These are phyloP conservation scores for Pezicula carpinea DNA, from an alignment of 2,329 filamentous ascomycete species.

Conservation along the genomic window DNA sequence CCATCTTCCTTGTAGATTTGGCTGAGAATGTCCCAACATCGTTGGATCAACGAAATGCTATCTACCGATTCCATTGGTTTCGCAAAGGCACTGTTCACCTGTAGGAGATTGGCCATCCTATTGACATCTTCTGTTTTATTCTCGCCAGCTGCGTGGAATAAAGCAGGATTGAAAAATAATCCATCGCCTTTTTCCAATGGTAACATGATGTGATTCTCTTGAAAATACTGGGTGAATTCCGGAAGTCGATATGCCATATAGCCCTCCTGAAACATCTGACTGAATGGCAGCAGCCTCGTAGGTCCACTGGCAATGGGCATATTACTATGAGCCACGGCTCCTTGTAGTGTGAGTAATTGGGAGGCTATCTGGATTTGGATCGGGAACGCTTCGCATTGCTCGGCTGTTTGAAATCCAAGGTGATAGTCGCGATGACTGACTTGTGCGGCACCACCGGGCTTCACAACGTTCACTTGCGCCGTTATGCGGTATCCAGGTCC, in stretches of 20 bases:
- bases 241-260: conserved; percentile 52
- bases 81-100: conserved; percentile 57
- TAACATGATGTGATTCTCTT: conserved; percentile 45
- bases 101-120: conserved; percentile 56
- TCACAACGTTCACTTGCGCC: conserved; percentile 58
- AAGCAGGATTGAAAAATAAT: conserved; percentile 58
- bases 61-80: conserved; percentile 61
- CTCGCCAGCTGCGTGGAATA: conserved; percentile 59
- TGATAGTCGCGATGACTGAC: conserved; percentile 59
- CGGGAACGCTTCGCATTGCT: conserved; percentile 38
- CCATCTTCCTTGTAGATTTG: conserved; percentile 31
- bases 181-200: conserved; percentile 53
- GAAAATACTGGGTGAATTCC: conserved; percentile 51
- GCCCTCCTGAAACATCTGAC: conserved; percentile 50
- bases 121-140: conserved; percentile 44
- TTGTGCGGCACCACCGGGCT: conserved; percentile 53
- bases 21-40: conserved; percentile 37
- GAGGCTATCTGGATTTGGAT: conserved; percentile 51
- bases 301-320: conserved; percentile 56
- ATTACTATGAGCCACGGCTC: conserved; percentile 56
- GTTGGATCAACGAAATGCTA: conserved; percentile 40
- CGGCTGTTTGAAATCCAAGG: conserved; percentile 54
- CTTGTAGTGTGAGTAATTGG: conserved; percentile 57
- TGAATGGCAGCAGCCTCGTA: conserved; percentile 56
- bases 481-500: conserved; percentile 57